Percentiles rank a stretch among this genome's conserved stretches.
phyloP scores from a whole-genome alignment of 345 rosid species.

The Eucalyptus albens region DNA sequence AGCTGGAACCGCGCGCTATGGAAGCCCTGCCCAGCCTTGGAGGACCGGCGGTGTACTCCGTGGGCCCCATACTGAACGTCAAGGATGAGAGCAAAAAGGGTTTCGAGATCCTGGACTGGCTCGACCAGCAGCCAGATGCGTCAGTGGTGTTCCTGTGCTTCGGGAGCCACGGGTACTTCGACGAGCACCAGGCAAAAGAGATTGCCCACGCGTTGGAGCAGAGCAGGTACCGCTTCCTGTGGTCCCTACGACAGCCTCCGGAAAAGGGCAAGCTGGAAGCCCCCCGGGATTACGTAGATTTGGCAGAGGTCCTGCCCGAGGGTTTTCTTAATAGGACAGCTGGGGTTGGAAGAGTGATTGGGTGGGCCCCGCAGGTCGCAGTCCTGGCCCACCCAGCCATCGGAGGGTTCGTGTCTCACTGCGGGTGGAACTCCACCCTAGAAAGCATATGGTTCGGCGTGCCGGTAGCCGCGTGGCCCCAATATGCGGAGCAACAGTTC shows the following conservation, averaged over 20 bases:
- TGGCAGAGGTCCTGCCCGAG: constrained; percentile 15
- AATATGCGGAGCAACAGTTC: constrained; percentile 37
- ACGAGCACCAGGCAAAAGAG: constrained; percentile 23
- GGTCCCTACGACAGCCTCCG: constrained; percentile 25
- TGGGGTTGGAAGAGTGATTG: constrained; percentile 15
- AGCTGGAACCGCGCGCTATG: constrained; percentile 27
- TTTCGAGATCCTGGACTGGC: constrained; percentile 31
- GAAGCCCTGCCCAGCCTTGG: not conserved
- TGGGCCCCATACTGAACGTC: constrained; percentile 41
- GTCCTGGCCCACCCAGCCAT: constrained; percentile 5
- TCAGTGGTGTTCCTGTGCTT: constrained; percentile 67
- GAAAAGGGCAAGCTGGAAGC: not conserved
- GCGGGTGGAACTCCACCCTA: constrained; percentile 53
- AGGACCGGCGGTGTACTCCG: constrained; percentile 17
- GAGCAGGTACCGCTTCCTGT: constrained; percentile 3
- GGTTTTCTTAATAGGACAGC: constrained; percentile 29
- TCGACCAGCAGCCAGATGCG: constrained; percentile 29
- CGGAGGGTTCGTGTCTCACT: constrained; percentile 54
- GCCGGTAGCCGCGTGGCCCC: constrained; percentile 49
- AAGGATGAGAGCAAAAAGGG: not conserved
- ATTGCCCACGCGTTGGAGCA: not conserved
- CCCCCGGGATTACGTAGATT: constrained; percentile 7
- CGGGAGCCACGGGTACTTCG: constrained; percentile 55
- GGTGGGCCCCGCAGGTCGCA: constrained; percentile 42
- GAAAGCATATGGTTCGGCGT: constrained; percentile 50